Base-by-base conservation (phyloP, 495 filamentous ascomycete genomes). In the Saxophila tyrrhenica region DNA sequence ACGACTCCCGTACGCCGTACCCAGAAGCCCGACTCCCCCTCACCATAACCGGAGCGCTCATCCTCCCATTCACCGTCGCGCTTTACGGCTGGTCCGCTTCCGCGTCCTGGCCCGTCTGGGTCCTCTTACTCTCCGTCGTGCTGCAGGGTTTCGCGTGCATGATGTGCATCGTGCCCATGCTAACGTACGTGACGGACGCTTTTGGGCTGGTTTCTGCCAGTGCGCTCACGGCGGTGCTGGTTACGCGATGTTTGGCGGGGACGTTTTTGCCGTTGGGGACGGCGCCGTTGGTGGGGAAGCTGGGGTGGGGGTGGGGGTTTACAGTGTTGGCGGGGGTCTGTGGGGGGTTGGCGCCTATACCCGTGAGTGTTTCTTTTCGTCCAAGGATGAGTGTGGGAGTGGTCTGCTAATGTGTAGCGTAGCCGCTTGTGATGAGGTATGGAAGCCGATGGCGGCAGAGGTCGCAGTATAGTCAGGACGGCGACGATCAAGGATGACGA, bases 171-270 rank as follows among this genome's bases (percentile, higher is more conserved):
- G 63, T 82, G 17, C 75, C 78, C 0, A 48, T 80, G 22, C 69
- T 69, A 58, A 68, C 75, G 0, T 82, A 80, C 50, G 67, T 82
- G 9, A 78, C 80, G 0, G 78, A 82, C 55, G 76, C 78, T 0
- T 82, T 77, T 55, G 73, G 75, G 0, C 50, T 78, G 13, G 79
- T 75, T 58, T 70, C 74, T 5, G 78, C 78, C 0, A 76, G 72
- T 16, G 78, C 78, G 1, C 70, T 80, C 71, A 80, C 78, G 1
- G 72, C 72, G 0, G 63, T 78, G 23, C 74, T 80, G 35, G 73
- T 82, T 22, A 65, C 67, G 20, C 64, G 78, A 25, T 80, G 77
- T 57, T 62, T 82, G 3, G 72, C 71, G 59, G 69, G 74, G 20
- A 80, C 78, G 0, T 69, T 80, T 21, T 48, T 82, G 35, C 78